Evolutionary conservation across 225 moss, liverwort and hornwort species (phyloP).

Genomic region (Anthoceros angustus): DNA sequence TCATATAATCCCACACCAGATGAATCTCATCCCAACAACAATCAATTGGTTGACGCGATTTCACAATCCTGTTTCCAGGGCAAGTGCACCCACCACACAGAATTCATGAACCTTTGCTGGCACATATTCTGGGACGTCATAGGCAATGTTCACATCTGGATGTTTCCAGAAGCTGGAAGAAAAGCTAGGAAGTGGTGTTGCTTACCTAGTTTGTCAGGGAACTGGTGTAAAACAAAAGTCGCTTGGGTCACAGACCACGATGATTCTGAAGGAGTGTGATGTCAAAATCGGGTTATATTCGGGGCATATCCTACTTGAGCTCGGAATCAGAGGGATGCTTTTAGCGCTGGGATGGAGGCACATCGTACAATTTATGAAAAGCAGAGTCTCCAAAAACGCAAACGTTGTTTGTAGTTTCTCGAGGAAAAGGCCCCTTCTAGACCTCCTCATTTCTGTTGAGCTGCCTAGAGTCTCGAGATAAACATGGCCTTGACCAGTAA

Average conservation of each 20-base stretch:
- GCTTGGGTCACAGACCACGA: background rate
- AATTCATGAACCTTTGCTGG: too few relatives aligned
- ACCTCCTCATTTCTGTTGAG: background rate
- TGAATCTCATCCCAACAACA: too few relatives aligned
- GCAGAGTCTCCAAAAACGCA: background rate
- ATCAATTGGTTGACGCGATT: too few relatives aligned
- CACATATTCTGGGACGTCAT: too few relatives aligned
- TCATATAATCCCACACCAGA: too few relatives aligned
- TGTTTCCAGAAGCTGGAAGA: too few relatives aligned
- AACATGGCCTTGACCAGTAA: too few relatives aligned
- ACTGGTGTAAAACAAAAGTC: background rate
- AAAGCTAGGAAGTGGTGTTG: too few relatives aligned
- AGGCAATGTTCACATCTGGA: too few relatives aligned
- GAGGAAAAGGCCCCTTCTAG: background rate
- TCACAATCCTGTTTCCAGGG: too few relatives aligned
- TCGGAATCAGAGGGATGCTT: background rate
- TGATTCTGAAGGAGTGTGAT: background rate
- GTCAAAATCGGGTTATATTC: background rate
- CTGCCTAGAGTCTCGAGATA: background rate
- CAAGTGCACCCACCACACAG: too few relatives aligned
- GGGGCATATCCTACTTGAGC: background rate
- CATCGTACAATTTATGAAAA: background rate
- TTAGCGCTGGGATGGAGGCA: background rate
- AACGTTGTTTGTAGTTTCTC: background rate
- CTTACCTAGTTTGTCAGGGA: too few relatives aligned